phyloP scores from a whole-genome alignment of 306 rosid genomes.

The Oemleria cerasiformis region DNA sequence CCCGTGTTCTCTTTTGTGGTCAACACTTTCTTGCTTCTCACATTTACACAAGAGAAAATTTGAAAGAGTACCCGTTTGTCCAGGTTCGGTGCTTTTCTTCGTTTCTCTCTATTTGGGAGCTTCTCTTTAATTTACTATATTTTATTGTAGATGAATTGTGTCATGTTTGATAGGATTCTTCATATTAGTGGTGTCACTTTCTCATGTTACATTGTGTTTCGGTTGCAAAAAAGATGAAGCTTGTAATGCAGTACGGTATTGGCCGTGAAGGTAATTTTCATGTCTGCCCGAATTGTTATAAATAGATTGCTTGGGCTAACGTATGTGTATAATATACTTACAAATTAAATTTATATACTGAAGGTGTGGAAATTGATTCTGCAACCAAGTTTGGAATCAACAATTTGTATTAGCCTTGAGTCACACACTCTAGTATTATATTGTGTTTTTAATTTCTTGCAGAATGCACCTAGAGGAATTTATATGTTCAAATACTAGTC shows the following conservation, averaged over 20 bases:
- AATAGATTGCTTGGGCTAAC: background rate
- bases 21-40: slow-evolving; percentile 58
- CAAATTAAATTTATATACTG: slow-evolving; percentile 14
- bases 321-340: slow-evolving; percentile 7
- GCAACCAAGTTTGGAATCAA: slow-evolving; percentile 82
- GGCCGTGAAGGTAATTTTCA: slow-evolving; percentile 73
- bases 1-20: slow-evolving; percentile 78
- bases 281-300: slow-evolving; percentile 10
- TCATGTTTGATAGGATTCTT: no score
- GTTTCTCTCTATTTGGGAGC: background rate
- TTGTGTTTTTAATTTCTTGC: no score
- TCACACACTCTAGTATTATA: no score
- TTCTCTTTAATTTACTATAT: no score
- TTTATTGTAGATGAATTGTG: rapidly evolving
- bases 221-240: slow-evolving; percentile 63
- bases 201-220: background rate
- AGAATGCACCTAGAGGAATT: no score
- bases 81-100: slow-evolving; percentile 42
- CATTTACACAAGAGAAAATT: slow-evolving; percentile 54
- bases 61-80: slow-evolving; percentile 51
- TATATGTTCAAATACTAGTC: no score
- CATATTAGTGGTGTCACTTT: no score
- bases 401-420: no score
- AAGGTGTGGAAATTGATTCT: slow-evolving; percentile 89
- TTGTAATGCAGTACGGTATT: slow-evolving; percentile 85